phyloP scores from a whole-genome alignment of 805 yeast genomes.

The Dipodascopsis uninucleata region DNA sequence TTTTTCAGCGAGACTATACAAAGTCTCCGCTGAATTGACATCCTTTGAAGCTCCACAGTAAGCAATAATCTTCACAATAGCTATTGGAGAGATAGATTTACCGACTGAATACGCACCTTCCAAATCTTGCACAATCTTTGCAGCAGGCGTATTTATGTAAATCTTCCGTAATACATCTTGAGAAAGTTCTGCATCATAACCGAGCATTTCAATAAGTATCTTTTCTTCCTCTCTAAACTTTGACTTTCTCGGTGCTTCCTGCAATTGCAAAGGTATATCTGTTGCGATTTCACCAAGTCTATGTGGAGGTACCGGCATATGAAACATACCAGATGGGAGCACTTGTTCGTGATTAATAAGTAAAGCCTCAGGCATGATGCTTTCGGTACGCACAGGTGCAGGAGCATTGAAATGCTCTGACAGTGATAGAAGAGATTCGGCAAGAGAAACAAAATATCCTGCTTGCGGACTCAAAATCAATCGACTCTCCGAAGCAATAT shows the following conservation, averaged over 20 bases:
- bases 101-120: conserved; percentile 4
- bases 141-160: not conserved
- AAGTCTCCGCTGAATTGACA: conserved; percentile 12
- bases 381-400: no score
- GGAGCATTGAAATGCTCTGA: no score
- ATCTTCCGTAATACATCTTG: conserved; percentile 10
- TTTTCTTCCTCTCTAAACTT: conserved; percentile 5
- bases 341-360: not conserved
- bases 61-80: conserved; percentile 12
- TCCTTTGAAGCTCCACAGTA: conserved; percentile 13
- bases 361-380: conserved; percentile 6
- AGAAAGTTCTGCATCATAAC: conserved; percentile 1
- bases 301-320: conserved; percentile 5
- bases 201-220: conserved; percentile 5
- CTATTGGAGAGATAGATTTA: conserved; percentile 10
- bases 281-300: not conserved
- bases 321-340: not conserved
- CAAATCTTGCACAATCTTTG: conserved; percentile 1
- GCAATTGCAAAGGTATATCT: conserved; percentile 4
- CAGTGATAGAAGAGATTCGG: conserved; percentile 4
- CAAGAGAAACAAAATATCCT: conserved; percentile 10
- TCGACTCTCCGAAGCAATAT: not conserved
- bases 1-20: conserved; percentile 12
- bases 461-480: conserved; percentile 3
- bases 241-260: not conserved